phyloP scores from a whole-genome alignment of 2,329 filamentous ascomycete species.

The Tolypocladium album region DNA sequence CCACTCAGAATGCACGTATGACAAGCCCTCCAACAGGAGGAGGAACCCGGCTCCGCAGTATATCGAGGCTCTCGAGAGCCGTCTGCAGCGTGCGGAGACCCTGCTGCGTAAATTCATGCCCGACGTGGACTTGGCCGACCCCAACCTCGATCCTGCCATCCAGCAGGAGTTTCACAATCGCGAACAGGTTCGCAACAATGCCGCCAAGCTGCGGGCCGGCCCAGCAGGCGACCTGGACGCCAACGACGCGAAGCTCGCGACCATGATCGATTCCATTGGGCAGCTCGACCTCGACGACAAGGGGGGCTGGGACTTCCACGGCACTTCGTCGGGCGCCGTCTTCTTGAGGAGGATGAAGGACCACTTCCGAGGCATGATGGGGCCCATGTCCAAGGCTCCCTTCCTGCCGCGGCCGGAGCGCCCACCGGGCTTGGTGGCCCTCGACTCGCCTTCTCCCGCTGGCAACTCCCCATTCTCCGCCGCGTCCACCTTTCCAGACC shows the following conservation, averaged over 20 bases:
- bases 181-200: constrained; percentile 37
- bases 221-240: constrained; percentile 24
- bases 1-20: constrained; percentile 72
- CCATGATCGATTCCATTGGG: constrained; percentile 90
- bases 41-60: constrained; percentile 89
- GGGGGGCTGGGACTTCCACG: constrained; percentile 91
- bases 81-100: constrained; percentile 72
- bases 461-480: constrained; percentile 52
- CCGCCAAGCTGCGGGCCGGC: constrained; percentile 29
- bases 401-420: constrained; percentile 44
- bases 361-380: constrained; percentile 70
- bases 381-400: constrained; percentile 48
- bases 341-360: constrained; percentile 83
- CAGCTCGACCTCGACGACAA: constrained; percentile 85
- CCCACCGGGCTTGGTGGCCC: constrained; percentile 38
- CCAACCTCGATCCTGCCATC: constrained; percentile 66
- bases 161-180: constrained; percentile 56
- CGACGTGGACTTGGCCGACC: constrained; percentile 75
- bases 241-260: constrained; percentile 68
- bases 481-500: constrained; percentile 45
- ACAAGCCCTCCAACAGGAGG: constrained; percentile 84
- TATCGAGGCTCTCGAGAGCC: constrained; percentile 76
- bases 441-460: constrained; percentile 60
- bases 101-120: constrained; percentile 72
- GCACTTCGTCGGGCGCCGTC: constrained; percentile 81